Evolutionary conservation across 345 rosid genomes (phyloP).

Genomic region (Eucalyptus erythrocorys): DNA sequence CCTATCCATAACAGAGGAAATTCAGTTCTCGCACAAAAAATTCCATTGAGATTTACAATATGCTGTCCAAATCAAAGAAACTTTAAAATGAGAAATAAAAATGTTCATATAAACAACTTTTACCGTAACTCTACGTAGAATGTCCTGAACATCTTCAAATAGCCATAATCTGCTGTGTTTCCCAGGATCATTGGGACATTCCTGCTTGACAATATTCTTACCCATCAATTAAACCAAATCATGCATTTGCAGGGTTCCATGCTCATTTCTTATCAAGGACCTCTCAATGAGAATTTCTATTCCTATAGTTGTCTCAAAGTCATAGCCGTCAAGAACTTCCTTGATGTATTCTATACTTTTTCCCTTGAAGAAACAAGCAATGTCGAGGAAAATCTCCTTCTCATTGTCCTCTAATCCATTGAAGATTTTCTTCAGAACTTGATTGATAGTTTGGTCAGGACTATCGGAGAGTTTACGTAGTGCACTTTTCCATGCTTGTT

Average conservation of each 20-base stretch:
- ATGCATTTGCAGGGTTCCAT: not conserved
- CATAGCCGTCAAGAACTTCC: accelerated
- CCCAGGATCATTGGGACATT: accelerated
- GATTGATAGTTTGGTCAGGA: accelerated
- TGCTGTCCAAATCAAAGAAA: no score
- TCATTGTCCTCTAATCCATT: accelerated
- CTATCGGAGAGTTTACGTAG: accelerated
- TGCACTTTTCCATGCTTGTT: accelerated
- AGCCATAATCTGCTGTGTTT: accelerated
- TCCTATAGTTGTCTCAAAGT: not conserved
- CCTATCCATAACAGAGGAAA: no score
- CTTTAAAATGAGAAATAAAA: no score
- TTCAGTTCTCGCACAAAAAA: no score
- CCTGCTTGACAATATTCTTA: accelerated
- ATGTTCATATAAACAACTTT: no score
- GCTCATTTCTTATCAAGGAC: not conserved
- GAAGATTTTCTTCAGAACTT: accelerated
- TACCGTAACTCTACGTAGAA: no score
- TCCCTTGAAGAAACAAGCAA: not conserved
- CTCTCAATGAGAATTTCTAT: not conserved
- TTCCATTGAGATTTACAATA: no score
- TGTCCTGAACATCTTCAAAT: accelerated
- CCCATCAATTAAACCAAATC: not conserved
- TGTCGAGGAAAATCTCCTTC: not conserved
- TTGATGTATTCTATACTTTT: not conserved